Conservation (phyloP, 1,284 basidiomycete species). For the Anthracocystis setariae region DNA sequence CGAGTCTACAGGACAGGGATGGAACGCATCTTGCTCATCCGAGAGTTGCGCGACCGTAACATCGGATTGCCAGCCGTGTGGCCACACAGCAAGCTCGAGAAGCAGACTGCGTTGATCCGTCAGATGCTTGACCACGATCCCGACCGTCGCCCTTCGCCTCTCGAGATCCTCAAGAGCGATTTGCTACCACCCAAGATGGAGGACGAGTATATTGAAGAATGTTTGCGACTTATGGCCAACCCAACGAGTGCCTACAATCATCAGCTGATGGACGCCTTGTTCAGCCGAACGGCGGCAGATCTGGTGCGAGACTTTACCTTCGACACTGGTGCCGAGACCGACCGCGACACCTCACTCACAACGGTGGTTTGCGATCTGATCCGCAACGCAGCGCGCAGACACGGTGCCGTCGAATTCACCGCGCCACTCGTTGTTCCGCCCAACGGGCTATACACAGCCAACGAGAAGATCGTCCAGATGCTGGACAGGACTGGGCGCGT, state of each 20-base stretch:
- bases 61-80: constrained; percentile 82
- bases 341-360: constrained; percentile 77
- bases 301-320: constrained; percentile 81
- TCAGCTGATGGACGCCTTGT: constrained; percentile 55
- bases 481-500: constrained; percentile 74
- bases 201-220: constrained; percentile 85
- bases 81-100: constrained; percentile 72
- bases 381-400: constrained; percentile 80
- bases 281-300: constrained; percentile 71
- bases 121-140: constrained; percentile 87
- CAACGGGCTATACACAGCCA: constrained; percentile 77
- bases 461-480: constrained; percentile 82
- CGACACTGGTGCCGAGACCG: constrained; percentile 78
- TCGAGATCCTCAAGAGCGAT: constrained; percentile 84
- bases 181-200: constrained; percentile 80
- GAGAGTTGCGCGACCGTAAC: constrained; percentile 77
- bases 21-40: constrained; percentile 85
- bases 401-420: constrained; percentile 87
- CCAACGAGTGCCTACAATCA: constrained; percentile 55
- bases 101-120: constrained; percentile 75
- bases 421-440: constrained; percentile 83
- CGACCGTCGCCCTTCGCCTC: constrained; percentile 80
- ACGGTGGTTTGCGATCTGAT: constrained; percentile 82
- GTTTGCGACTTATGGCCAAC: constrained; percentile 79
- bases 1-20: constrained; percentile 80